Evolutionary conservation across 2,329 filamentous ascomycete genomes (phyloP).

Genomic region (Penicillium oxalicum): DNA sequence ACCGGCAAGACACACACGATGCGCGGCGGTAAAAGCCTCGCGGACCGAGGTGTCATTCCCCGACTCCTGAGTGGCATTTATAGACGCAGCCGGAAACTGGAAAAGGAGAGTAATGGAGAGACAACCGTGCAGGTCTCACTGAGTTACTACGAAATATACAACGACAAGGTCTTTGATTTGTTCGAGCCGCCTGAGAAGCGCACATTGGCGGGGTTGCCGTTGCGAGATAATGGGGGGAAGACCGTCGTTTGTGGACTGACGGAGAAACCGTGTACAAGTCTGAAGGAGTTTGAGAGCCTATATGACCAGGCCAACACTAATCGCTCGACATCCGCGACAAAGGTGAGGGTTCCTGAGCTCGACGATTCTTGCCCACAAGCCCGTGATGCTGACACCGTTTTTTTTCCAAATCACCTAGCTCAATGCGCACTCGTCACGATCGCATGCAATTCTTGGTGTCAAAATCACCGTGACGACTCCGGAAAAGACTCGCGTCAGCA

Average conservation of each 20-base stretch:
- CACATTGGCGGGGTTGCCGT: conserved; percentile 69
- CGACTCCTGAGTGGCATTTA: conserved; percentile 80
- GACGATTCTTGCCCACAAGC: conserved; percentile 2
- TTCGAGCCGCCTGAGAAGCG: conserved; percentile 85
- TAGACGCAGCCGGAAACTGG: conserved; percentile 74
- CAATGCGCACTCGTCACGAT: conserved; percentile 83
- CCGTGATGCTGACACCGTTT: conserved; percentile 14
- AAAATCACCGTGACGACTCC: conserved; percentile 73
- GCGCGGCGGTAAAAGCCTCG: conserved; percentile 80
- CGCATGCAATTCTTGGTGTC: conserved; percentile 84
- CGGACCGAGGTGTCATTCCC: conserved; percentile 82
- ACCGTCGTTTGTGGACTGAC: conserved; percentile 81
- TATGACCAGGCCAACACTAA: conserved; percentile 93
- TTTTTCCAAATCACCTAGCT: conserved; percentile 43
- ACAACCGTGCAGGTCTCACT: conserved; percentile 68
- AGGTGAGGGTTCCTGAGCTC: conserved; percentile 40
- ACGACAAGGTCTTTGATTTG: conserved; percentile 88
- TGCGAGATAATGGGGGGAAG: conserved; percentile 80
- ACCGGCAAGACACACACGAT: conserved; percentile 96
- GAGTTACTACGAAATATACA: conserved; percentile 96
- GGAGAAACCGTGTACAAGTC: conserved; percentile 71
- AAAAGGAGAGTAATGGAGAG: conserved; percentile 66
- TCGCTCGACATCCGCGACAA: conserved; percentile 81
- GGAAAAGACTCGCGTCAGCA: conserved; percentile 66
- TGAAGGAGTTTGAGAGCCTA: conserved; percentile 83